Evolutionary conservation across 306 rosid species (phyloP).

Genomic region (Acacia acuminata): DNA sequence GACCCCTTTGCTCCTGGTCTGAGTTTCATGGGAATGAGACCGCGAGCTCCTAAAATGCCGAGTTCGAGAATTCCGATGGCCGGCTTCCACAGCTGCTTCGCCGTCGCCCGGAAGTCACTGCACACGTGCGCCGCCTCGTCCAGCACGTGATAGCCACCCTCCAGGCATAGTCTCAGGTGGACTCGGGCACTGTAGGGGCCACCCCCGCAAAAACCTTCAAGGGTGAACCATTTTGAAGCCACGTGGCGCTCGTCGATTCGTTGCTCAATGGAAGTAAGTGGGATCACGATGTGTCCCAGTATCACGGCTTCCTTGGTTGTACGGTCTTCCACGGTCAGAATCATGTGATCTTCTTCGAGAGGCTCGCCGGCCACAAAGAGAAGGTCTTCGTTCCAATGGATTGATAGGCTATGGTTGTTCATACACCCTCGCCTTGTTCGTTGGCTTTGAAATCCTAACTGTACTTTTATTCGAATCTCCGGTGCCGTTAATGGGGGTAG

Average conservation of each 20-base stretch:
- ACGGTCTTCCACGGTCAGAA: slow-evolving; percentile 74
- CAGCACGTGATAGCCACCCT: slow-evolving; percentile 96
- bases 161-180: slow-evolving; percentile 75
- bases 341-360: slow-evolving; percentile 79
- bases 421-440: slow-evolving; percentile 76
- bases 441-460: slow-evolving; percentile 69
- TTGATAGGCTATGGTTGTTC: slow-evolving; percentile 78
- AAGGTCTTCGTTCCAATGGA: slow-evolving; percentile 89
- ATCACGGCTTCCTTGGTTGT: slow-evolving; percentile 57
- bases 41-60: slow-evolving; percentile 88
- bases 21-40: slow-evolving; percentile 76
- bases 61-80: slow-evolving; percentile 82
- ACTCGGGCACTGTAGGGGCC: slow-evolving; percentile 77
- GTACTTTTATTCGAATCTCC: slow-evolving; percentile 69
- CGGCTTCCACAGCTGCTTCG: slow-evolving; percentile 90
- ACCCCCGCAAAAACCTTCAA: slow-evolving; percentile 38
- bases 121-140: slow-evolving; percentile 98
- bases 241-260: slow-evolving; percentile 87
- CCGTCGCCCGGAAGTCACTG: slow-evolving; percentile 93
- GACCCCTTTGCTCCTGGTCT: slow-evolving; percentile 66
- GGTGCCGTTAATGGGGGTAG: slow-evolving; percentile 89
- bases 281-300: slow-evolving; percentile 68
- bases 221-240: slow-evolving; percentile 69
- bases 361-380: slow-evolving; percentile 91
- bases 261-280: slow-evolving; percentile 69